phyloP scores from a whole-genome alignment of 768 basidiomycete species.

The Suillus discolor region DNA sequence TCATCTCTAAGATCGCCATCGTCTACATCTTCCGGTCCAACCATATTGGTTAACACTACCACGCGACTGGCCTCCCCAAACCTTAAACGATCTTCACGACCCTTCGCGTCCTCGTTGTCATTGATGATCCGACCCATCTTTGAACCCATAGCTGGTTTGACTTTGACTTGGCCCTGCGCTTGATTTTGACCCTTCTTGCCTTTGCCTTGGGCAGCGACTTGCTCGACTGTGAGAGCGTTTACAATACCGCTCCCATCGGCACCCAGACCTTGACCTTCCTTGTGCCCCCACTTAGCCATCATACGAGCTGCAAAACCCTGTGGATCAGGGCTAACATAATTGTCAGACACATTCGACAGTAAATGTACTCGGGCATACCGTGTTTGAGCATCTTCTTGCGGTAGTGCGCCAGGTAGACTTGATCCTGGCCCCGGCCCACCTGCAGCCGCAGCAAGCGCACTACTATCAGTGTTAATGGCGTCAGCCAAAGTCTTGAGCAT shows the following conservation, averaged over 20 bases:
- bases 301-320: constrained; percentile 81
- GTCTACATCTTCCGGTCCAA: constrained; percentile 78
- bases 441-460: constrained; percentile 49
- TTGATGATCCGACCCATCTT: constrained; percentile 91
- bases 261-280: constrained; percentile 91
- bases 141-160: constrained; percentile 47
- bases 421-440: constrained; percentile 27
- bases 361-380: not conserved
- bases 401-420: constrained; percentile 28
- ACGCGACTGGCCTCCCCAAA: constrained; percentile 92
- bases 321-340: constrained; percentile 50
- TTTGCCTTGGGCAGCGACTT: constrained; percentile 43
- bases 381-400: constrained; percentile 32
- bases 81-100: constrained; percentile 73
- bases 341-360: not conserved
- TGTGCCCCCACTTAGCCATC: constrained; percentile 97
- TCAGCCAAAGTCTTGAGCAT: no score
- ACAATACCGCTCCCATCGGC: constrained; percentile 84
- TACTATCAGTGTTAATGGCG: no score
- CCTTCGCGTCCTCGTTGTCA: constrained; percentile 81
- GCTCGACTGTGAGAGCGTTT: constrained; percentile 85
- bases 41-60: constrained; percentile 89
- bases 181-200: constrained; percentile 41
- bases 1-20: constrained; percentile 86
- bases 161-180: constrained; percentile 35